These are phyloP conservation scores for Purpureocillium lavendulum DNA, from an alignment of 2,329 filamentous ascomycete genomes.

Conservation along the genomic window DNA sequence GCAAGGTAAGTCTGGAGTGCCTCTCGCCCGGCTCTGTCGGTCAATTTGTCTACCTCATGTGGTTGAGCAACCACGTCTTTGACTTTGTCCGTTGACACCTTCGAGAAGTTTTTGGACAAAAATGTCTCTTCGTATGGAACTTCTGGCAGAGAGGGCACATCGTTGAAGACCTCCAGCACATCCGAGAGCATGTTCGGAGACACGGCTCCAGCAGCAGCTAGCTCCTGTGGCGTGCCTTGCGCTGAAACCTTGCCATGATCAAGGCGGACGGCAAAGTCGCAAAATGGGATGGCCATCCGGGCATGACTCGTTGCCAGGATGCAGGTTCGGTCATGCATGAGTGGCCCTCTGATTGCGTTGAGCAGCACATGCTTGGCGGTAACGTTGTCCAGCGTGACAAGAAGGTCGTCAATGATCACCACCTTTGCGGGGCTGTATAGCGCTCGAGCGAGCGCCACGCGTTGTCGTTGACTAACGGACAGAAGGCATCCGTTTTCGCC, in stretches of 20 bases:
- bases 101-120: slow-evolving; percentile 4
- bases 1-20: neutral
- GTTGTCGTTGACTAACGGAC: slow-evolving; percentile 9
- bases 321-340: slow-evolving; percentile 4
- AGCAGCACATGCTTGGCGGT: slow-evolving; percentile 2
- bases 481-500: slow-evolving; percentile 9
- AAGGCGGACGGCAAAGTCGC: neutral
- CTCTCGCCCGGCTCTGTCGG: neutral
- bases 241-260: neutral
- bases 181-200: neutral
- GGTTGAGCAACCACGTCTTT: neutral
- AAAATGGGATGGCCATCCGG: neutral
- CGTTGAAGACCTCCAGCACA: neutral
- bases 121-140: neutral
- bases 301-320: neutral
- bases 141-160: too few relatives aligned
- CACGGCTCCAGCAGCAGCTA: neutral
- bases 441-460: slow-evolving; percentile 13
- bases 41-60: neutral
- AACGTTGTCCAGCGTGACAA: slow-evolving; percentile 60
- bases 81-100: neutral
- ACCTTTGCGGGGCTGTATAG: slow-evolving; percentile 10
- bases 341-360: slow-evolving; percentile 1
- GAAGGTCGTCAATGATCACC: slow-evolving; percentile 62
- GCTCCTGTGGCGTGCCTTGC: slow-evolving; percentile 1